Evolutionary conservation across 2,329 filamentous ascomycete species (phyloP).

Genomic region (Penicillium sp.): DNA sequence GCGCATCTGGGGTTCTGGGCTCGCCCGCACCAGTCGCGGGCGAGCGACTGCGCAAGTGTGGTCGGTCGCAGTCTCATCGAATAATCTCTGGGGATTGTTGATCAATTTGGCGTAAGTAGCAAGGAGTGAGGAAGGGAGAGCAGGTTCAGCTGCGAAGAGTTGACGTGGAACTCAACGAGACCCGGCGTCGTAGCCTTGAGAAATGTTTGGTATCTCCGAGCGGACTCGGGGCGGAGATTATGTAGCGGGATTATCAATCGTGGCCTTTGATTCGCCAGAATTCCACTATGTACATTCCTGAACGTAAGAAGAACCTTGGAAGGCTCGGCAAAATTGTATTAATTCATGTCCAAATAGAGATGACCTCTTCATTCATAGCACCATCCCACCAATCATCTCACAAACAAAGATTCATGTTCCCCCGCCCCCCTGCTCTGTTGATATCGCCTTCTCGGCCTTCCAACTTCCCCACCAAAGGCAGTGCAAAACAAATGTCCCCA

Average conservation of each 20-base stretch:
- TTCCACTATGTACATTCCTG: background rate
- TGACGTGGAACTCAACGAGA: too few species aligned
- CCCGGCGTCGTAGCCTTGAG: too few species aligned
- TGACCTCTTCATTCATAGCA: too few species aligned
- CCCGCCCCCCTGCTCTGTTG: too few species aligned
- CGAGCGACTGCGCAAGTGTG: slow-evolving; percentile 12
- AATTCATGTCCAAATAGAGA: too few species aligned
- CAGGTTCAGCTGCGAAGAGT: too few species aligned
- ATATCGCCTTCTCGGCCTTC: too few species aligned
- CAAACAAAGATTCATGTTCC: too few species aligned
- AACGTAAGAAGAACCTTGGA: slow-evolving; percentile 20
- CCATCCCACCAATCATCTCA: too few species aligned
- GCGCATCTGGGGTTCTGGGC: slow-evolving; percentile 4
- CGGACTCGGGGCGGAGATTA: slow-evolving; percentile 18
- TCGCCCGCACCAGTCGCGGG: slow-evolving; percentile 15
- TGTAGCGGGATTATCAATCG: slow-evolving; percentile 13
- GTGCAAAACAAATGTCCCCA: too few species aligned
- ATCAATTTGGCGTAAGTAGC: background rate
- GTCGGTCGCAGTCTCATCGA: slow-evolving; percentile 17
- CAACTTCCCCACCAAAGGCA: too few species aligned
- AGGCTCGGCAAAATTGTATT: too few species aligned
- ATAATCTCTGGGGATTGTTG: background rate
- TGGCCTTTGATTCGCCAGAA: slow-evolving; percentile 7
- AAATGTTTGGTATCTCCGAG: slow-evolving; percentile 12
- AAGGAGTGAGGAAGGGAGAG: background rate